A percentile compares a stretch with the other conserved stretches of the same genome.
phyloP scores from a whole-genome alignment of 2,329 filamentous ascomycete species.

The Zalaria sp. region DNA sequence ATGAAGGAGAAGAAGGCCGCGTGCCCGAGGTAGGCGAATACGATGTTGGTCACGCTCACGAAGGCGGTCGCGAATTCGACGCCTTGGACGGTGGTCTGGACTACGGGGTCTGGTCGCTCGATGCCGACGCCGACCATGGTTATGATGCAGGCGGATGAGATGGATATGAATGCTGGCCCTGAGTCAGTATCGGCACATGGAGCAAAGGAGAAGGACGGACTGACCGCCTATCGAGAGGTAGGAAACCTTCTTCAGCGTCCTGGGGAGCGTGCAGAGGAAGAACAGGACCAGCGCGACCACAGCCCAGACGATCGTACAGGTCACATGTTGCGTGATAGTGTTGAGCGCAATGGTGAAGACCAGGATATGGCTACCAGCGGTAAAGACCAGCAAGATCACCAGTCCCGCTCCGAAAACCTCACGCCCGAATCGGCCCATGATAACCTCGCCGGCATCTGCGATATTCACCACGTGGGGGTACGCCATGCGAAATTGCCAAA shows the following conservation, averaged over 20 bases:
- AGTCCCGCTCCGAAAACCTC: slow-evolving; percentile 51
- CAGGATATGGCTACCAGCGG: slow-evolving; percentile 54
- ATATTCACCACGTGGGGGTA: slow-evolving; percentile 43
- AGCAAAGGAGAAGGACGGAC: too few relatives aligned
- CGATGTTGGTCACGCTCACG: slow-evolving; percentile 51
- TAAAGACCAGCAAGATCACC: slow-evolving; percentile 51
- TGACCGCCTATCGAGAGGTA: slow-evolving; percentile 47
- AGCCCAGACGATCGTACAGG: slow-evolving; percentile 52
- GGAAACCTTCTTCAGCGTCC: slow-evolving; percentile 49
- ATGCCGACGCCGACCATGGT: slow-evolving; percentile 54
- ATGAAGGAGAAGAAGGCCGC: slow-evolving; percentile 54
- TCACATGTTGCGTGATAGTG: slow-evolving; percentile 45
- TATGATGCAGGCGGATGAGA: slow-evolving; percentile 48
- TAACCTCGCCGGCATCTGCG: slow-evolving; percentile 51
- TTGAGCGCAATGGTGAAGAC: slow-evolving; percentile 60
- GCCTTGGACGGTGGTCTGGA: slow-evolving; percentile 19
- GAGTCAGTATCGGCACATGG: too few relatives aligned
- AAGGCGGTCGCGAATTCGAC: slow-evolving; percentile 38
- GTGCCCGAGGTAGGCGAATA: slow-evolving; percentile 53
- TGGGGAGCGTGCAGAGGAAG: slow-evolving; percentile 43
- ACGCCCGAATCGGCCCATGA: slow-evolving; percentile 43
- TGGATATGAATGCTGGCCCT: slow-evolving; percentile 27
- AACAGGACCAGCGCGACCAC: slow-evolving; percentile 46
- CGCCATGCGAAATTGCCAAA: slow-evolving; percentile 43
- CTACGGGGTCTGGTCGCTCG: slow-evolving; percentile 23